Evolutionary conservation across 2,329 filamentous ascomycete genomes (phyloP), one percentile per base, ranked within the genome.

Genomic region (Epichloe hybrida): DNA sequence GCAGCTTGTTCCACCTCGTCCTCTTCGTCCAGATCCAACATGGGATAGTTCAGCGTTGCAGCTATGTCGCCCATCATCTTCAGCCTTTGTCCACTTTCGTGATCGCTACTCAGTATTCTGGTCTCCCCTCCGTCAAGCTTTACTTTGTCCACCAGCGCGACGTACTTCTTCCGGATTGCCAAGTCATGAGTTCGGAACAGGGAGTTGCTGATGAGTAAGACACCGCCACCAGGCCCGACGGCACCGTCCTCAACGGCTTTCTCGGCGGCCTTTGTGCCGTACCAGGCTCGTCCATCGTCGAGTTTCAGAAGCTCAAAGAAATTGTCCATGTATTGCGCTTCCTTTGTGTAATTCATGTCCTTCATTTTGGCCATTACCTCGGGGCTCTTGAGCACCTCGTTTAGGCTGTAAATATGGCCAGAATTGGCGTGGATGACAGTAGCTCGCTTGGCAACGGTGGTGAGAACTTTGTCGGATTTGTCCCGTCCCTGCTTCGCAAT

Each of bases 261-360:
- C 62, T 88, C 82, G 2, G 95, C 89, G 49, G 95, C 88, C 13
- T 75, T 77, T 0, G 84, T 80, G 0, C 93, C 93, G 66, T 98
- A 98, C 77, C 90, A 95, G 2, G 90, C 91, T 51, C 86, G 80
- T 3, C 87, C 86, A 57, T 96, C 90, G 55, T 97, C 90, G 53
- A 80, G 80, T 48, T 90, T 82, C 53, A 98, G 72, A 54, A 87
- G 73, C 0, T 82, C 77, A 59, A 86, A 81, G 63, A 97, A 89
- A 43, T 82, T 79, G 60, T 97, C 89, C 81, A 98, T 89, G 53
- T 88, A 74, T 38, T 76, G 77, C 1, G 88, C 88, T 67, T 96
- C 90, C 53, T 82, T 80, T 3, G 87, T 83, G 63, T 93, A 96
- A 61, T 91, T 93, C 56, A 89, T 93, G 63, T 96, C 83, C 54